These are phyloP conservation scores for Penicillium longicatenatum DNA, from an alignment of 495 filamentous ascomycete species.

Conservation along the genomic window DNA sequence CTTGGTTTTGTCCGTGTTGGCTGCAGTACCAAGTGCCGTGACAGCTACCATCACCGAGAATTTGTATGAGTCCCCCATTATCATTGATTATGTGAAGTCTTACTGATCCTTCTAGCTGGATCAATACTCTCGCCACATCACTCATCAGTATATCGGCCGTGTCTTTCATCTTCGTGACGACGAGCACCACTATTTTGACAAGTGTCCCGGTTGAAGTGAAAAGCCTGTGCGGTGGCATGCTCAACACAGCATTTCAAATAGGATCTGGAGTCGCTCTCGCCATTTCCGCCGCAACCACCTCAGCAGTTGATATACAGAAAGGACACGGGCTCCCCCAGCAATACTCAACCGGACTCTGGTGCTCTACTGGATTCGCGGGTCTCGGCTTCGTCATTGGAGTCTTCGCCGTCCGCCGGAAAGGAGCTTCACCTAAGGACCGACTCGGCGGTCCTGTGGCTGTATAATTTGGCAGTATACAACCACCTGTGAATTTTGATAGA, in stretches of 20 bases:
- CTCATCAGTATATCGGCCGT: conserved; percentile 44
- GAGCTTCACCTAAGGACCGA: conserved; percentile 35
- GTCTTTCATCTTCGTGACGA: conserved; percentile 40
- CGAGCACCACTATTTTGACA: conserved; percentile 37
- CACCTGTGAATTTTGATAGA: background rate
- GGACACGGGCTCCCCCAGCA: conserved; percentile 34
- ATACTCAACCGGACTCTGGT: conserved; percentile 41
- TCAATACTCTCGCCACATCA: conserved; percentile 38
- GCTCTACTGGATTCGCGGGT: conserved; percentile 35
- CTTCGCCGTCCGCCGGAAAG: conserved; percentile 30
- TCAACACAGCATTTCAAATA: conserved; percentile 44
- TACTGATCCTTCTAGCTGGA: conserved; percentile 28
- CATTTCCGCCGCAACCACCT: conserved; percentile 39
- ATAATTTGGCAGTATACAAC: conserved; percentile 13
- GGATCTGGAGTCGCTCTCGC: conserved; percentile 40
- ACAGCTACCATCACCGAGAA: conserved; percentile 26
- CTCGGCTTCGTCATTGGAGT: conserved; percentile 34
- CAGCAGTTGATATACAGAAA: conserved; percentile 35
- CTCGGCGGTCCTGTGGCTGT: conserved; percentile 26
- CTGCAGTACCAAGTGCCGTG: conserved; percentile 35
- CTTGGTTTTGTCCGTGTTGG: conserved; percentile 32
- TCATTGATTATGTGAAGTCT: background rate
- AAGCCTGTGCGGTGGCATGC: conserved; percentile 39
- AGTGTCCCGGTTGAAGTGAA: conserved; percentile 39
- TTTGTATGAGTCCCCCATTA: conserved; percentile 27